phyloP scores from a whole-genome alignment of 2,329 filamentous ascomycete genomes.

The Neofusicoccum cordaticola region DNA sequence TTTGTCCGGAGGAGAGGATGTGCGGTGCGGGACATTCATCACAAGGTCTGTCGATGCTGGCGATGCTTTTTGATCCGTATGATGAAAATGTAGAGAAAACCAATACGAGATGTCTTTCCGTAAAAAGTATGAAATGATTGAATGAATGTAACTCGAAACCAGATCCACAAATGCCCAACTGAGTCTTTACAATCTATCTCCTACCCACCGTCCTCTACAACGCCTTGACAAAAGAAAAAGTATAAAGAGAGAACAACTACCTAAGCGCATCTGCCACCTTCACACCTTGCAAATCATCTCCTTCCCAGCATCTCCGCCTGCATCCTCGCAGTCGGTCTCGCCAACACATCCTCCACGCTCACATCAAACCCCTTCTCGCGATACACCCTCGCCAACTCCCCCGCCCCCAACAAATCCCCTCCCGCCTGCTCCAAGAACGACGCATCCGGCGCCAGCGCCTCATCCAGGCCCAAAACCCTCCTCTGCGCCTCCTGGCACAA shows the following conservation, averaged over 20 bases:
- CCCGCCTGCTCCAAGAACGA: background rate
- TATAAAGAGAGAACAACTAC: no score
- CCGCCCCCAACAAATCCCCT: background rate
- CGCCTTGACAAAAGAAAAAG: no score
- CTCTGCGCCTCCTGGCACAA: background rate
- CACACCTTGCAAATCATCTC: no score
- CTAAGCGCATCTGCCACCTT: no score
- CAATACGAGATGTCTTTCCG: no score
- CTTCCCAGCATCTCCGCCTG: background rate
- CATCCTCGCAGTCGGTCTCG: background rate
- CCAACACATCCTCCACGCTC: background rate
- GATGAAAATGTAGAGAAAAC: background rate
- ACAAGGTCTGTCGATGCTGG: constrained; percentile 11
- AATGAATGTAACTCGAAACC: no score
- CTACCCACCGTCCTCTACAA: no score
- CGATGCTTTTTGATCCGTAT: background rate
- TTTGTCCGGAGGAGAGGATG: background rate
- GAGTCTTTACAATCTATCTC: no score
- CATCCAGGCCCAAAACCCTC: background rate
- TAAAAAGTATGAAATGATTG: no score
- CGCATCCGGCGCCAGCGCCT: background rate
- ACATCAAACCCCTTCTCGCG: background rate
- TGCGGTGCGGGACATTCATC: background rate
- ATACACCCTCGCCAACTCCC: background rate
- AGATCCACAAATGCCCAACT: no score